Conservation (phyloP, 2,329 filamentous ascomycete genomes). For the Pseudogymnoascus sp. region DNA sequence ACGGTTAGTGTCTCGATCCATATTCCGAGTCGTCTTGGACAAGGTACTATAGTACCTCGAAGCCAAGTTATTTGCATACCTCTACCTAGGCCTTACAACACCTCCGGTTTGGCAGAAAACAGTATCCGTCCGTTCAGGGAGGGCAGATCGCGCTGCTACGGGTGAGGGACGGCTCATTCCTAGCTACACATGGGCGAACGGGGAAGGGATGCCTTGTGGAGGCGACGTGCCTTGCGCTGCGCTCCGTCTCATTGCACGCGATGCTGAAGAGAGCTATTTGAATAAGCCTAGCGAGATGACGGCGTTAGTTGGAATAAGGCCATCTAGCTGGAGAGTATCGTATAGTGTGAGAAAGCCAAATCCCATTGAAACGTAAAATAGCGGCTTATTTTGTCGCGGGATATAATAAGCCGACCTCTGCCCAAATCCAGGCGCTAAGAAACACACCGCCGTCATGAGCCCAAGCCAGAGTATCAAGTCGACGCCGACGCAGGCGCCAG, state of each 20-base stretch:
- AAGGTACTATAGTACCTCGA: background rate
- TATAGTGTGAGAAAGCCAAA: background rate
- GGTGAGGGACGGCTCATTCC: no score
- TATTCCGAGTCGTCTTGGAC: background rate
- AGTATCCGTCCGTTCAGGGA: no score
- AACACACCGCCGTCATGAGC: no score
- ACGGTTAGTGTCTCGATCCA: background rate
- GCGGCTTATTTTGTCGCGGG: background rate
- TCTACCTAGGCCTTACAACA: no score
- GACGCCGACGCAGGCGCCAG: background rate
- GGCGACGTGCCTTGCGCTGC: background rate
- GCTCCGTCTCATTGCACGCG: background rate
- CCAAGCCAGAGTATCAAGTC: background rate
- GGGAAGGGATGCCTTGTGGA: no score
- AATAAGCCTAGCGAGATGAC: background rate
- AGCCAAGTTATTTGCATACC: no score
- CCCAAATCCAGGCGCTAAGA: no score
- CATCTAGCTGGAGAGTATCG: background rate
- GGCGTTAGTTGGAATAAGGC: background rate
- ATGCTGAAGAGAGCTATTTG: background rate
- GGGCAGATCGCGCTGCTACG: no score
- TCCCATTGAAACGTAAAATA: background rate
- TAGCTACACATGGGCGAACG: no score
- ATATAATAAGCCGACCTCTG: no score
- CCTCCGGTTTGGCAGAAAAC: no score